Percentiles rank a stretch among this genome's conserved stretches.
phyloP scores from a whole-genome alignment of 2,329 filamentous ascomycete genomes.

The Ascochyta rabiei region DNA sequence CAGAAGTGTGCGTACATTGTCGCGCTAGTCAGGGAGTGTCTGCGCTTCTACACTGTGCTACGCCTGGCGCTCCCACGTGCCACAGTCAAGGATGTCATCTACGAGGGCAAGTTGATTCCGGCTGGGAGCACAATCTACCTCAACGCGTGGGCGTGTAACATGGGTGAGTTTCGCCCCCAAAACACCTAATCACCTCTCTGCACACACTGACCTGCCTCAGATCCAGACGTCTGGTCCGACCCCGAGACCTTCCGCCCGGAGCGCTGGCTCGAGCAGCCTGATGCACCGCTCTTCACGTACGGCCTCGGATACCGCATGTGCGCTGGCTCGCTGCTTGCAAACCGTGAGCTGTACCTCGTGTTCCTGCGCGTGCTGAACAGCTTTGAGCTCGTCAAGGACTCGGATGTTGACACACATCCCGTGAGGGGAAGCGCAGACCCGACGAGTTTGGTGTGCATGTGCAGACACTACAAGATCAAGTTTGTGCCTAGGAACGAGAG shows the following conservation, averaged over 20 bases:
- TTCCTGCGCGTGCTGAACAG: slow-evolving; percentile 67
- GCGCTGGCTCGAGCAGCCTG: slow-evolving; percentile 67
- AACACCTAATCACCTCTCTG: too few relatives aligned
- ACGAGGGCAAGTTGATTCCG: slow-evolving; percentile 64
- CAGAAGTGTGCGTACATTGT: slow-evolving; percentile 68
- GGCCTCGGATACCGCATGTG: slow-evolving; percentile 73
- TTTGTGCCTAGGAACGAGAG: slow-evolving; percentile 62
- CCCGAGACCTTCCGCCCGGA: slow-evolving; percentile 66
- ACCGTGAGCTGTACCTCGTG: slow-evolving; percentile 68
- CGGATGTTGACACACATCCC: slow-evolving; percentile 64
- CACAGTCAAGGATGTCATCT: slow-evolving; percentile 65
- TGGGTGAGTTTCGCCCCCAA: slow-evolving; percentile 56
- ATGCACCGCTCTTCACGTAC: slow-evolving; percentile 69
- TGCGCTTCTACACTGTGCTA: slow-evolving; percentile 68
- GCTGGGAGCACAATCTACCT: slow-evolving; percentile 69
- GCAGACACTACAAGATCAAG: slow-evolving; percentile 61
- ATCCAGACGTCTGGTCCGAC: slow-evolving; percentile 63
- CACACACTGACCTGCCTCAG: slow-evolving; percentile 29
- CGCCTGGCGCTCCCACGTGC: slow-evolving; percentile 66
- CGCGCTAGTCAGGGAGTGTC: slow-evolving; percentile 67
- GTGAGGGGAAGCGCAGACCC: slow-evolving; percentile 65
- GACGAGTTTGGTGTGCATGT: slow-evolving; percentile 67
- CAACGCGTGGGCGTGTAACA: slow-evolving; percentile 73
- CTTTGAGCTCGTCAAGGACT: slow-evolving; percentile 63
- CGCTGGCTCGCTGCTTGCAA: slow-evolving; percentile 66